phyloP scores from a whole-genome alignment of 208 protist genomes.

The Kentomonas sorsogonicus region DNA sequence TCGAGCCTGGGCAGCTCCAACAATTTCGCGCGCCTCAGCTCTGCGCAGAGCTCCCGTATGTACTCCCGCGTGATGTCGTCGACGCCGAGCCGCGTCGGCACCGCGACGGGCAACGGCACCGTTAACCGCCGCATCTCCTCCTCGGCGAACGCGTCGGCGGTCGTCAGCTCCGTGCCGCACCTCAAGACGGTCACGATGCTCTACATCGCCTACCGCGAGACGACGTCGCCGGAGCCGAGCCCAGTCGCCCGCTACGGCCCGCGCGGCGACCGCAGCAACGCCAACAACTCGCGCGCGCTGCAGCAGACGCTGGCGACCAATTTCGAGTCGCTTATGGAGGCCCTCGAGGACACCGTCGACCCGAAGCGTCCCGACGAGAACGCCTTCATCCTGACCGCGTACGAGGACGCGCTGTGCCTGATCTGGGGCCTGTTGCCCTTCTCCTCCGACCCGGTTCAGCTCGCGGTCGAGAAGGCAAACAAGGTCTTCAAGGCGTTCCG shows the following conservation, averaged over 20 bases:
- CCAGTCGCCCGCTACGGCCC: neutral
- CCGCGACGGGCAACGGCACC: neutral
- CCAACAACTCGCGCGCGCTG: slow-evolving; percentile 12
- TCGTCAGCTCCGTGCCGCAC: slow-evolving; percentile 26
- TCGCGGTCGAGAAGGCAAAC: slow-evolving; percentile 51
- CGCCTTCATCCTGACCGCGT: slow-evolving; percentile 49
- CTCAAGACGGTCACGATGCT: slow-evolving; percentile 64
- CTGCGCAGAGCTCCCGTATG: too few species aligned
- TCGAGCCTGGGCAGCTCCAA: too few species aligned
- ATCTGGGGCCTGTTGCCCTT: slow-evolving; percentile 66
- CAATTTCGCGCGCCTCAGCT: too few species aligned
- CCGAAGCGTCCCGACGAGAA: slow-evolving; percentile 26
- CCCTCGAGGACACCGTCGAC: slow-evolving; percentile 34
- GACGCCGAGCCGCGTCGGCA: slow-evolving; percentile 3
- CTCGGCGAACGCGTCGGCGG: neutral
- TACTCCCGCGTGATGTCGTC: too few species aligned
- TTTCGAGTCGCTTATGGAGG: slow-evolving; percentile 47
- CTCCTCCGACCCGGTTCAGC: slow-evolving; percentile 44
- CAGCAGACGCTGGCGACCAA: slow-evolving; percentile 26
- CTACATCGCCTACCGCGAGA: slow-evolving; percentile 60
- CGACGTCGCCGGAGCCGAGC: slow-evolving; percentile 12
- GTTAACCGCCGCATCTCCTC: too few species aligned
- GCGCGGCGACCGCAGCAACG: slow-evolving; percentile 5
- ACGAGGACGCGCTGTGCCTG: slow-evolving; percentile 49
- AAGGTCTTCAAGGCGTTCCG: slow-evolving; percentile 39